A percentile compares a stretch with the other conserved stretches of the same genome.
phyloP scores from a whole-genome alignment of 148 eudicot genomes.

The Rhododendron griersonianum region DNA sequence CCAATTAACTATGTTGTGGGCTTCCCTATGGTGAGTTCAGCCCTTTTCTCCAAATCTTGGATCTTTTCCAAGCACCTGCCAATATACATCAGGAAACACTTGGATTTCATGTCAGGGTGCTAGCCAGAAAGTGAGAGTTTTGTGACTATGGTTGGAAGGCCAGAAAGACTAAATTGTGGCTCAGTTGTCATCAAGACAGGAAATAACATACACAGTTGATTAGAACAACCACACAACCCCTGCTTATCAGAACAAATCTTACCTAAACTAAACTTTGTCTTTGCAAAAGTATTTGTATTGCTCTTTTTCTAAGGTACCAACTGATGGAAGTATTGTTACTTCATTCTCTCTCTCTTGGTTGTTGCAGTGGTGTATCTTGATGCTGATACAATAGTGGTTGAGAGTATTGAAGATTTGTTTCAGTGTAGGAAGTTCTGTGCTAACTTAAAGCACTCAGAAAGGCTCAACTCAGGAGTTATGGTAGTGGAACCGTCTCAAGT shows the following conservation, averaged over 20 bases:
- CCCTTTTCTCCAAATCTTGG: neutral
- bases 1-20: neutral
- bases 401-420: constrained; percentile 84
- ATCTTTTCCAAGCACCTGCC: neutral
- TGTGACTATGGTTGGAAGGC: neutral
- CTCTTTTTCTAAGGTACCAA: neutral
- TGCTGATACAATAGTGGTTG: constrained; percentile 93
- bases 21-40: neutral
- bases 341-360: constrained; percentile 6
- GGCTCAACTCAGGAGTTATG: constrained; percentile 95
- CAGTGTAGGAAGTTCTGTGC: constrained; percentile 94
- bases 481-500: constrained; percentile 89
- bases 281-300: neutral
- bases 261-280: neutral
- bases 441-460: constrained; percentile 94
- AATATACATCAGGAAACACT: neutral
- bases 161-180: neutral
- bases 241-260: neutral
- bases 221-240: too few species aligned
- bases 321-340: neutral
- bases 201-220: neutral
- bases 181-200: neutral
- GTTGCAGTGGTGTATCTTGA: constrained; percentile 93
- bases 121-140: neutral
- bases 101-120: neutral